Evolutionary conservation across 495 filamentous ascomycete species (phyloP).

Genomic region (Penicillium tannophilum): DNA sequence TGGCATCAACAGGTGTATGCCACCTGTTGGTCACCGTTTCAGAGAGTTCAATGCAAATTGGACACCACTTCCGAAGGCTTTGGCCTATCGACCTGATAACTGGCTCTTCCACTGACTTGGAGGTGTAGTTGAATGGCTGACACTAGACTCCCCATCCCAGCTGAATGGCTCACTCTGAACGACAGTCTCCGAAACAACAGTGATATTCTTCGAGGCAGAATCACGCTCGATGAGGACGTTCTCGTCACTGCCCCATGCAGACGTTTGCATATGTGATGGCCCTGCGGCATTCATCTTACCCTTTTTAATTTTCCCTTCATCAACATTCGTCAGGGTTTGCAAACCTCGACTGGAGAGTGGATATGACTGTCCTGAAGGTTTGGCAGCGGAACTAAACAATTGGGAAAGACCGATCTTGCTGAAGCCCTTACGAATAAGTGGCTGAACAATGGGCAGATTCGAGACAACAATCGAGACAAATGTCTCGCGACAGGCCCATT

Average conservation of each 20-base stretch:
- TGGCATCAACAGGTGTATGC: too few relatives aligned
- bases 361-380: slow-evolving; percentile 21
- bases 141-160: background rate
- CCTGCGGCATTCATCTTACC: slow-evolving; percentile 14
- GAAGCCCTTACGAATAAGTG: slow-evolving; percentile 41
- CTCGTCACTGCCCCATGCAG: slow-evolving; percentile 37
- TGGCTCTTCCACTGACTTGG: slow-evolving; percentile 20
- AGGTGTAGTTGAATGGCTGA: slow-evolving; percentile 8
- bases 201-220: slow-evolving; percentile 27
- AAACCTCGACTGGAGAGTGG: slow-evolving; percentile 24
- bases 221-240: slow-evolving; percentile 24
- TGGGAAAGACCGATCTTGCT: slow-evolving; percentile 33
- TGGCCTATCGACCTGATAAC: slow-evolving; percentile 3
- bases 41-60: background rate
- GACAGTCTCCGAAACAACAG: slow-evolving; percentile 36
- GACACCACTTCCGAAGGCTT: background rate
- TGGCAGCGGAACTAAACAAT: slow-evolving; percentile 30
- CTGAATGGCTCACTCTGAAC: slow-evolving; percentile 30
- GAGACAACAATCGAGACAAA: slow-evolving; percentile 58
- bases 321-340: slow-evolving; percentile 16
- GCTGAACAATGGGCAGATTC: slow-evolving; percentile 60
- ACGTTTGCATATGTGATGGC: slow-evolving; percentile 19
- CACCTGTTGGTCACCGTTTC: too few relatives aligned
- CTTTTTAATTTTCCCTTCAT: slow-evolving; percentile 17
- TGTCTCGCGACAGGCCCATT: slow-evolving; percentile 61